Evolutionary conservation across 257 asterid species (phyloP), one percentile per base, ranked within the genome.

Genomic region (Lantana camara): DNA sequence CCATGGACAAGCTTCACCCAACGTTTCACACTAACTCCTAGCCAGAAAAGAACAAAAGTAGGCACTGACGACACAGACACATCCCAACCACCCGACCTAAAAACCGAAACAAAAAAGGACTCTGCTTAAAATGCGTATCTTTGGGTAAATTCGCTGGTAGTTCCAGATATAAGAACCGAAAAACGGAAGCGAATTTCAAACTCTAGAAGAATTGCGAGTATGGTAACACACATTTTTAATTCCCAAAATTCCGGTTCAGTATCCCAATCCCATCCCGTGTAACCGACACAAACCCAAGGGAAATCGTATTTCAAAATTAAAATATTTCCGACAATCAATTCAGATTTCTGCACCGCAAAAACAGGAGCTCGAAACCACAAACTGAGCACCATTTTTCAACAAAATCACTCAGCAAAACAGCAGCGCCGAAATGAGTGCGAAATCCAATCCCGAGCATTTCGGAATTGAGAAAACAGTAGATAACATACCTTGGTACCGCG

Each of bases 371-470:
- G 27, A 3, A 61, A 44, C 50, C 60, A 59, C 16, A 55, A 60
- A 66, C 34, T 11, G 37, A 51, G 73, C 64, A 4, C 49, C 82
- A 72, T 63, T 76, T 23, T 37, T n/a, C 34, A 50, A 47, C 50
- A 34, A 34, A 12, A 59, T 32, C 4, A 19, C 29, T 22, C 27
- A 22, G 61, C 49, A 34, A 34, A 57, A 49, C 69, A 44, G 38
- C 72, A 48, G 41, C 34, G 56, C 57, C 21, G 34, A 14, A 60
- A 23, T 20, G 57, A 0, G 34, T 2, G 57, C 14, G 60, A 56
- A 67, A 73, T 47, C 60, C 35, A 63, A 48, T 24, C 4, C 8
- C 8, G 67, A 35, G 64, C 46, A 69, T 42, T 38, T 35, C 35
- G 53, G 62, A 27, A 60, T 55, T 46, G 58, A 60, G 56, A 42